These are phyloP conservation scores for Capsicum chinense DNA, from an alignment of 257 asterid species.

Conservation along the genomic window DNA sequence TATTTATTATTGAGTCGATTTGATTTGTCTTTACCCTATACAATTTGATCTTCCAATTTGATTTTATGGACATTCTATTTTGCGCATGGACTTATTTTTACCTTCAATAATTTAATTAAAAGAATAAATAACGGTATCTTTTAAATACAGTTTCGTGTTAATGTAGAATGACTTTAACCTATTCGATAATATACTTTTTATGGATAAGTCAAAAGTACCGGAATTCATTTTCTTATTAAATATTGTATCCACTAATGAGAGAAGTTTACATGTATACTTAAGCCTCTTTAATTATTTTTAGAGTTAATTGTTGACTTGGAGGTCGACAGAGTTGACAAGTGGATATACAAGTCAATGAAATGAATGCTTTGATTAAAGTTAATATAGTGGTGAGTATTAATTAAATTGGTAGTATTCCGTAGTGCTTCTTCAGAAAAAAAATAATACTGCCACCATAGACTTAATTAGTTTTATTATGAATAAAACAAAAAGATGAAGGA, in stretches of 20 bases:
- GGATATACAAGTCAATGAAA: slow-evolving; percentile 19
- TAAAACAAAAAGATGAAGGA: too few relatives aligned
- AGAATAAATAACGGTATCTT: not conserved
- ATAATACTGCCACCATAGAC: not conserved
- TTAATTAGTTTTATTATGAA: not conserved
- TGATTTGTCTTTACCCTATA: too few relatives aligned
- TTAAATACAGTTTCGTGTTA: not conserved
- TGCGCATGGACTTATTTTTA: not conserved
- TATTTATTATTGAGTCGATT: too few relatives aligned
- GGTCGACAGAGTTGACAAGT: slow-evolving; percentile 12
- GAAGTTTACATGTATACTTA: not conserved
- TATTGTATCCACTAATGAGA: not conserved
- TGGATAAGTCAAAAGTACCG: not conserved
- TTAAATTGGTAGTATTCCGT: slow-evolving; percentile 35
- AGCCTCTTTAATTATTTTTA: not conserved
- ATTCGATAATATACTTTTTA: not conserved
- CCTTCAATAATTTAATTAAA: not conserved
- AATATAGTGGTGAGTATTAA: slow-evolving; percentile 19
- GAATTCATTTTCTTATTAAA: not conserved
- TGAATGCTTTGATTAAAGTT: slow-evolving; percentile 24
- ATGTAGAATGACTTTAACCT: not conserved
- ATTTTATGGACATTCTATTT: not conserved
- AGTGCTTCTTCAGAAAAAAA: slow-evolving; percentile 29
- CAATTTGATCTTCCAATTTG: not conserved
- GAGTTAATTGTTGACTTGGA: slow-evolving; percentile 7